phyloP scores from a whole-genome alignment of 805 yeast genomes.

The Candida xyloterini region DNA sequence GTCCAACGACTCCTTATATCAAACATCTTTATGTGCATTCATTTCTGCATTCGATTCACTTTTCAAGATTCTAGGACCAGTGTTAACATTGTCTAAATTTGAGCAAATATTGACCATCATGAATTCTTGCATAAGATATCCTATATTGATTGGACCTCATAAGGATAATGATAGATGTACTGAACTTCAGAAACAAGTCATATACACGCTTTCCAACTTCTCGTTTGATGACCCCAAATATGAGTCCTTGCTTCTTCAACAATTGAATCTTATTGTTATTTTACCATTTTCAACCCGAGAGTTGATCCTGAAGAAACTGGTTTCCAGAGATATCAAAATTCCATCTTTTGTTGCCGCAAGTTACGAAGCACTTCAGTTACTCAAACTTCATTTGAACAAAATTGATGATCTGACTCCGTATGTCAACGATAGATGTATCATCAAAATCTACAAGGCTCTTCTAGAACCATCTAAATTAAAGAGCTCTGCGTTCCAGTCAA shows the following conservation, averaged over 20 bases:
- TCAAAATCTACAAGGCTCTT: conserved; percentile 46
- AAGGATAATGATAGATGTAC: conserved; percentile 59
- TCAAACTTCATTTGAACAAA: conserved; percentile 37
- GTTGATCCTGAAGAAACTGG: conserved; percentile 53
- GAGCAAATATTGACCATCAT: conserved; percentile 55
- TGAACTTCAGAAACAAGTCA: conserved; percentile 57
- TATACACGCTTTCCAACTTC: conserved; percentile 43
- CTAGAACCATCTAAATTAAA: conserved; percentile 50
- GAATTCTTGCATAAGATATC: conserved; percentile 67
- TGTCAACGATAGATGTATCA: conserved; percentile 43
- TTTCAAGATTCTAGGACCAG: conserved; percentile 35
- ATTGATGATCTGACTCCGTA: conserved; percentile 34
- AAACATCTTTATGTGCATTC: conserved; percentile 57
- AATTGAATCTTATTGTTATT: conserved; percentile 49
- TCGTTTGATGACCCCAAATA: conserved; percentile 32
- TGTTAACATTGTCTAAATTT: conserved; percentile 37
- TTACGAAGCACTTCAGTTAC: conserved; percentile 40
- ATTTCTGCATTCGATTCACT: conserved; percentile 52
- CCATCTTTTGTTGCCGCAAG: conserved; percentile 67
- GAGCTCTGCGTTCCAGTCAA: conserved; percentile 34
- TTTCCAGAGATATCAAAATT: conserved; percentile 38
- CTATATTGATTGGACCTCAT: conserved; percentile 58
- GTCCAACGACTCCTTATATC: conserved; percentile 40
- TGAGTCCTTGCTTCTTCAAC: conserved; percentile 48
- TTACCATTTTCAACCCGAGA: conserved; percentile 62